Evolutionary conservation across 139 green algal species (phyloP).

Genomic region (Chlamydomonas incerta): DNA sequence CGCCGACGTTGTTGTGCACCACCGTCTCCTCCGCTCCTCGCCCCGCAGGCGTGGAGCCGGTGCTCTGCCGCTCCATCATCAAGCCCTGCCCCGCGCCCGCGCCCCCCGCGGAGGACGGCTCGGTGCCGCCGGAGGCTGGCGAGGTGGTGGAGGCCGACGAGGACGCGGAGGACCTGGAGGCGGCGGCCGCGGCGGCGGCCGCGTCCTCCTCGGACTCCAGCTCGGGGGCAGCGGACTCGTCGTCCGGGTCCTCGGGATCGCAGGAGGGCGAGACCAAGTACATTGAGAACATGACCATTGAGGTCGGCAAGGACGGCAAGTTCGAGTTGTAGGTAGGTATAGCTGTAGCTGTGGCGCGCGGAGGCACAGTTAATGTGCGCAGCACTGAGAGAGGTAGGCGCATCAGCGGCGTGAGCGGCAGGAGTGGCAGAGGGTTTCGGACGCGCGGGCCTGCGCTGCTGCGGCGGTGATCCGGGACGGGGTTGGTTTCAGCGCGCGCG

Average conservation of each 20-base stretch:
- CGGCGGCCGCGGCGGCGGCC: not conserved
- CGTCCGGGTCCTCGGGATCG: not conserved
- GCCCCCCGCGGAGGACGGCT: not conserved
- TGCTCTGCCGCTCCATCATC: constrained; percentile 49
- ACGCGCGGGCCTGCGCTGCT: too few species aligned
- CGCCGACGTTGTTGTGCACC: too few species aligned
- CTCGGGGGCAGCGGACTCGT: not conserved
- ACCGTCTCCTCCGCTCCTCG: not conserved
- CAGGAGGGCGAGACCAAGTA: not conserved
- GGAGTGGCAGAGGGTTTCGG: too few species aligned
- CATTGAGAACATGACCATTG: constrained; percentile 5
- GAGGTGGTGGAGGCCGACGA: not conserved
- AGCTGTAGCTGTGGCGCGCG: too few species aligned
- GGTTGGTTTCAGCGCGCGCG: too few species aligned
- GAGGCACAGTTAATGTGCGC: too few species aligned
- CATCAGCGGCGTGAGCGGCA: too few species aligned
- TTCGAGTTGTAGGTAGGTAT: not conserved
- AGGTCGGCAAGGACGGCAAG: not conserved
- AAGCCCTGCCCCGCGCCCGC: constrained; percentile 20
- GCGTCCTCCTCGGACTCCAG: not conserved
- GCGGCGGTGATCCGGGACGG: too few species aligned
- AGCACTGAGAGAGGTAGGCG: too few species aligned
- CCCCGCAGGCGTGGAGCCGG: constrained; percentile 33
- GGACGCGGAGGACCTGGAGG: not conserved
- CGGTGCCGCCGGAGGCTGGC: not conserved